These are phyloP conservation scores for Immersiporthe knoxdaviesiana DNA, from an alignment of 2,329 filamentous ascomycete genomes.

Conservation along the genomic window DNA sequence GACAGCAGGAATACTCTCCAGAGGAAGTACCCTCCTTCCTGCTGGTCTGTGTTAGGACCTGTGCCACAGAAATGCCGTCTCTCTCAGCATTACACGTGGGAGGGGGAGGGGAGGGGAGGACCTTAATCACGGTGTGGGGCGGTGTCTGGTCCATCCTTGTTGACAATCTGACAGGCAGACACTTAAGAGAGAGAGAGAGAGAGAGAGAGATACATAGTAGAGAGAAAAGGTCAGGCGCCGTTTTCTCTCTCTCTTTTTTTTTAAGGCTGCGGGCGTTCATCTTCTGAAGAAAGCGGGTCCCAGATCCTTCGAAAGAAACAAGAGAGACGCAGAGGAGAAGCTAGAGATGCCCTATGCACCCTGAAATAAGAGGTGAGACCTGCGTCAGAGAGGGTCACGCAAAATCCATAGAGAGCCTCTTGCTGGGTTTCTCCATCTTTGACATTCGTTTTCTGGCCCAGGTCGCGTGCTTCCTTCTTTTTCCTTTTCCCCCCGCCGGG, in stretches of 20 bases:
- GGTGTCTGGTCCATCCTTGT: slow-evolving; percentile 2
- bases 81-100: background rate
- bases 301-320: background rate
- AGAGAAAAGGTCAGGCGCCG: background rate
- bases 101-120: background rate
- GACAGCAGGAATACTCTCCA: background rate
- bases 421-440: background rate
- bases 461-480: background rate
- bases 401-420: background rate
- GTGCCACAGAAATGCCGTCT: background rate
- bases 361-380: slow-evolving; percentile 1
- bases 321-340: background rate
- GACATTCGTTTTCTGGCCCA: background rate
- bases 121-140: background rate
- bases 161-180: background rate
- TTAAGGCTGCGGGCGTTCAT: background rate
- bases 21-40: no score
- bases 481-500: background rate
- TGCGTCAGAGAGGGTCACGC: background rate
- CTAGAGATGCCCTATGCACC: background rate
- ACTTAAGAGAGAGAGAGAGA: background rate
- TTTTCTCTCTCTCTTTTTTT: no score
- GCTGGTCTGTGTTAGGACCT: background rate
- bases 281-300: background rate
- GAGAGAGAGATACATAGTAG: no score